Evolutionary conservation across 108 stramenopile species (phyloP), one percentile per base, ranked within the genome.

Genomic region (Fragilariopsis cylindrus): DNA sequence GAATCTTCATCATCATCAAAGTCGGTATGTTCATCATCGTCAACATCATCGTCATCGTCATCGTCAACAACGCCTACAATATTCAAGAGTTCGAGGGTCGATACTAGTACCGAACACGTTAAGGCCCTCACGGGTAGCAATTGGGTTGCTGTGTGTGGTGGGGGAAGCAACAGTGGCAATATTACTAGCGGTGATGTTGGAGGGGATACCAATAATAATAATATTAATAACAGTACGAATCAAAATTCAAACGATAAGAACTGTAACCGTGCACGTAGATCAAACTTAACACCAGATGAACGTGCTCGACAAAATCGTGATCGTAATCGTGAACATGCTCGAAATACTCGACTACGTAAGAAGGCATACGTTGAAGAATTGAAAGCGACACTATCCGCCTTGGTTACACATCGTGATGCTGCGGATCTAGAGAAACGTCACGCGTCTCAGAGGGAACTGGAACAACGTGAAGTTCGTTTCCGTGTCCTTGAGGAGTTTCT

Each of bases 241-340:
- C 64, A 71, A 18, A 76, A 48, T 47, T 77, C 63, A n/a, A 77
- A 77, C 42, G 82, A 86, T 62, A 90, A 89, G 68, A 76, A 74
- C 12, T 84, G 84, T 16, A 81, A 85, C 40, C 84, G 90, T 13
- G 86, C 88, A 7, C 78, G 90, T 13, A 81, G 93, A 44, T 86
- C 85, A 21, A 92, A 82, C 65, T 79, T 95, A 39, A 89, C 94
- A 30, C 87, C 92, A 39, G 94, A 95, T 75, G 94, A 95, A 75
- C 83, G 94, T 39, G 92, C 92, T 4, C 86, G 90, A 60, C 92
- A 93, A 78, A 94, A 95, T 60, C 91, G 96, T 40, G 96, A 98
- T 70, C 90, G 97, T 52, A 99, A 99, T 72, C 91, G 98, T 12
- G 98, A 98, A 76, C 96, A 99, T 75, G 98, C 98, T 48, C 89